Evolutionary conservation across 2,329 filamentous ascomycete species (phyloP), one percentile per base, ranked within the genome.

Genomic region (Monosporascus sp.): DNA sequence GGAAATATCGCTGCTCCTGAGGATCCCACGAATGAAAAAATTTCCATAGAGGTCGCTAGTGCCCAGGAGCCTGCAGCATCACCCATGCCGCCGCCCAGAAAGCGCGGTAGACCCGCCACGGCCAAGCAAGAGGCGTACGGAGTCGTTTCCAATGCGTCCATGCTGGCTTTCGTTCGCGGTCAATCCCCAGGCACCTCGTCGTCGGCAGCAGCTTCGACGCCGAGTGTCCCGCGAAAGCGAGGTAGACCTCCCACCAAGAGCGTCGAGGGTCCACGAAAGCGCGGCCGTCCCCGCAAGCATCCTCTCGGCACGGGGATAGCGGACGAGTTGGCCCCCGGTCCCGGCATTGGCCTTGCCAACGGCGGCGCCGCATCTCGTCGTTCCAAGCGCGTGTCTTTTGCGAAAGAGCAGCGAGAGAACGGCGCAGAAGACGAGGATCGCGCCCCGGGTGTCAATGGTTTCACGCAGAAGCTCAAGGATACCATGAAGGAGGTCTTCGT

Each of bases 401-500:
- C 5, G 11, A 15, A 24, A 14, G 9, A 18, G 5, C 39, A 42
- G 42, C 22, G 24, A 20, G 47, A 17, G 22, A 20, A 2, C 31
- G 34, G 18, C 47, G 46, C 46, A 31, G 37, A 48, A 22, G 17
- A 25, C 18, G 34, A 17, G 8, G 9, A 31, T 37, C 18, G 24
- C 17, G 9, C n/a, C 47, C 20, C 14, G 20, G 27, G 6, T 38
- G 20, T 18, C 11, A 45, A 44, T 31, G 46, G 14, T 20, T 39
- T 52, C 39, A 42, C 17, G 2, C 39, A 18, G 39, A 14, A 14
- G 9, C 39, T 42, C 39, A 42, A 42, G 39, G 39, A 42, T 42
- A 20, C 39, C 6, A 22, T 52, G 51, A 46, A 31, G 15, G 51
- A 52, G 38, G 27, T 48, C n/a, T 52, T 52, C 46, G 8, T 52